Base-by-base conservation (phyloP, 495 filamentous ascomycete genomes). In the Lichenothelia convexa region DNA sequence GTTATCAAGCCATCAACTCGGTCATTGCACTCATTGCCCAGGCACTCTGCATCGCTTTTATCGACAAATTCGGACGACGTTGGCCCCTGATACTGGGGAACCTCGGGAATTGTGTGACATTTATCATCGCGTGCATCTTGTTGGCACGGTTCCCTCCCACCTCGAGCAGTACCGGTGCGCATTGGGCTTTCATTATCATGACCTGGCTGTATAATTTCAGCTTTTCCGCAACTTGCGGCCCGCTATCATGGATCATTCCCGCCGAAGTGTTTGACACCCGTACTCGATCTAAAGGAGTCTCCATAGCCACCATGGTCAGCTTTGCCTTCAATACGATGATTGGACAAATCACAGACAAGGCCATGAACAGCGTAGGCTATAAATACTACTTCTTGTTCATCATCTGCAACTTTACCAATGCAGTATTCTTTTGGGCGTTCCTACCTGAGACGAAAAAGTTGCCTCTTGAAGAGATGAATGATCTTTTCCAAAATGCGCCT, bases 1-100 rank as follows among this genome's bases (percentile, higher is more conserved):
- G 75, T 19, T 69, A 75, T 46, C 31, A 32, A 17, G 47, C 38
- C 1, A 36, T 49, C 30, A 51, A 49, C 20, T 40, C 47, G 0
- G 45, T 50, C 24, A 42, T 48, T 17, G 47, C 45, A 4, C 43
- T 50, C 32, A 18, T 38, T 12, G 47, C 41, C 1, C 36, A 30
- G 13, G 24, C 18, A 13, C 26, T 40, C 3, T 41, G 34, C 36
- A 48, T 51, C 18, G 3, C 37, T 0, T 35, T 49, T 32, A 41
- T 51, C 19, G 48, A 51, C 29, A 9, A 15, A 18, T 20, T 51
- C 12, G 48, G 48, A 5, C 38, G 48, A 3, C 38, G 47, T 2
- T 39, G 38, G 13, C 34, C 46, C 16, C 35, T 45, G 18, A 49
- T 49, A 16, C 38, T 39, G 17, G 47, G 47, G 23, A 41, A 34